A percentile compares a stretch with the other conserved stretches of the same genome.
These are phyloP conservation scores for Daldinia bambusicola DNA, from an alignment of 495 filamentous ascomycete species.

Conservation along the genomic window DNA sequence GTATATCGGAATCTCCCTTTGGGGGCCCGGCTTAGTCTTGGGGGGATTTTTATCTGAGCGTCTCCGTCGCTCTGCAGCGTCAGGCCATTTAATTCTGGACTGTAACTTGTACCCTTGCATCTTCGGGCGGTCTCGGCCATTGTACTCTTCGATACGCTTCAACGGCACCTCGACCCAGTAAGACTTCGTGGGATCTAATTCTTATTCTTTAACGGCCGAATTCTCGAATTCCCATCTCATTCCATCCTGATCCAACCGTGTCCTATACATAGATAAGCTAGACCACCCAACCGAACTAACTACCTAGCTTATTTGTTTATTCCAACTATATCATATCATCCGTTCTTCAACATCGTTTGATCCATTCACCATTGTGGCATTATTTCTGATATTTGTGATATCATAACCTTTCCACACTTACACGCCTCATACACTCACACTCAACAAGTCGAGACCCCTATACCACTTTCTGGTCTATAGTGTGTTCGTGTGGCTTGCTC, in stretches of 20 bases:
- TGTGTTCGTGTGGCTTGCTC: conserved; percentile 37
- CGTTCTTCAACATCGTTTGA: conserved; percentile 43
- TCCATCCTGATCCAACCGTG: conserved; percentile 30
- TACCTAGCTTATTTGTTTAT: conserved; percentile 6
- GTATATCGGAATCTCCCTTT: conserved; percentile 39
- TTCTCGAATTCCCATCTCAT: conserved; percentile 44
- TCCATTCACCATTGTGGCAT: conserved; percentile 40
- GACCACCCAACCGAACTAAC: conserved; percentile 28
- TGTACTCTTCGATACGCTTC: conserved; percentile 20
- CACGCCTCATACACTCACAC: background rate
- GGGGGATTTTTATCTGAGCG: conserved; percentile 39
- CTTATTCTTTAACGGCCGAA: conserved; percentile 47
- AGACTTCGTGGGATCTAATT: conserved; percentile 37
- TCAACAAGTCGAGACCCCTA: conserved; percentile 12
- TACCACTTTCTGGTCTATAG: conserved; percentile 14
- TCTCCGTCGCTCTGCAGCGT: conserved; percentile 47
- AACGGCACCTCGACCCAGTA: conserved; percentile 12
- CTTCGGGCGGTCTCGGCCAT: conserved; percentile 53
- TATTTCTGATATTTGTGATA: conserved; percentile 38
- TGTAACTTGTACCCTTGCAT: conserved; percentile 46
- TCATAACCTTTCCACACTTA: conserved; percentile 42
- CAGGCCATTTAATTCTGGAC: conserved; percentile 48
- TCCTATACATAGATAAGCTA: conserved; percentile 27
- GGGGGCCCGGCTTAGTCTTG: conserved; percentile 26
- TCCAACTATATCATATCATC: conserved; percentile 28